Conservation (phyloP, 2,329 filamentous ascomycete genomes). For the Epichloe gansuensis region DNA sequence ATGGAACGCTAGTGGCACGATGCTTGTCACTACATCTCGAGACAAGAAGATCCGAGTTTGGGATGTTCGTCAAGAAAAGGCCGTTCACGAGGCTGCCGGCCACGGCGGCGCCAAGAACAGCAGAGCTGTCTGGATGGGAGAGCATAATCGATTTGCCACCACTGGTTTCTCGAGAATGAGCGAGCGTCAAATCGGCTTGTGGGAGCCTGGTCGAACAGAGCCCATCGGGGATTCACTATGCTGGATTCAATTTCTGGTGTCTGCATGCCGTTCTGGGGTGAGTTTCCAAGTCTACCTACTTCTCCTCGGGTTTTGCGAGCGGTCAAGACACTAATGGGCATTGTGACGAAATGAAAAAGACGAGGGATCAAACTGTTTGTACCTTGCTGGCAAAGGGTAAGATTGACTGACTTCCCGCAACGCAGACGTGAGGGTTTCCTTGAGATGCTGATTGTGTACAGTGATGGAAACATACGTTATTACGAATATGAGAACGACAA, state of each 20-base stretch:
- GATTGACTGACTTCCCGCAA: slow-evolving; percentile 16
- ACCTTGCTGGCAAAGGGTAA: slow-evolving; percentile 93
- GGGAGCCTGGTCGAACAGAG: slow-evolving; percentile 79
- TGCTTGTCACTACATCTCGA: slow-evolving; percentile 83
- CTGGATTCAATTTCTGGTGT: slow-evolving; percentile 95
- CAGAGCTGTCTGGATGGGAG: slow-evolving; percentile 91
- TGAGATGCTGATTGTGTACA: slow-evolving; percentile 24
- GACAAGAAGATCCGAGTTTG: slow-evolving; percentile 98
- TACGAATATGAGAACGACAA: slow-evolving; percentile 98
- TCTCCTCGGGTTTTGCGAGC: not conserved
- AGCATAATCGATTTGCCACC: slow-evolving; percentile 89
- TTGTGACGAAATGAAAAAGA: slow-evolving; percentile 34
- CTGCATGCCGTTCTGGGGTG: slow-evolving; percentile 98
- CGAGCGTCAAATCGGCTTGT: slow-evolving; percentile 87
- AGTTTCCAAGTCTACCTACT: slow-evolving; percentile 12
- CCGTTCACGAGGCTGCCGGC: slow-evolving; percentile 71
- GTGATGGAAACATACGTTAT: slow-evolving; percentile 97
- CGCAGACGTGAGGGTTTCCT: not conserved
- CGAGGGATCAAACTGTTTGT: slow-evolving; percentile 87
- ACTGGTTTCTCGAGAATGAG: slow-evolving; percentile 98
- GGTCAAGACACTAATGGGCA: not conserved
- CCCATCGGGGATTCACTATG: slow-evolving; percentile 85
- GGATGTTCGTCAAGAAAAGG: slow-evolving; percentile 89
- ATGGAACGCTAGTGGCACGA: slow-evolving; percentile 81
- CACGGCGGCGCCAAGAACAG: slow-evolving; percentile 96